Conservation (phyloP, 2,329 filamentous ascomycete genomes). For the Cyclaneusma minus region DNA sequence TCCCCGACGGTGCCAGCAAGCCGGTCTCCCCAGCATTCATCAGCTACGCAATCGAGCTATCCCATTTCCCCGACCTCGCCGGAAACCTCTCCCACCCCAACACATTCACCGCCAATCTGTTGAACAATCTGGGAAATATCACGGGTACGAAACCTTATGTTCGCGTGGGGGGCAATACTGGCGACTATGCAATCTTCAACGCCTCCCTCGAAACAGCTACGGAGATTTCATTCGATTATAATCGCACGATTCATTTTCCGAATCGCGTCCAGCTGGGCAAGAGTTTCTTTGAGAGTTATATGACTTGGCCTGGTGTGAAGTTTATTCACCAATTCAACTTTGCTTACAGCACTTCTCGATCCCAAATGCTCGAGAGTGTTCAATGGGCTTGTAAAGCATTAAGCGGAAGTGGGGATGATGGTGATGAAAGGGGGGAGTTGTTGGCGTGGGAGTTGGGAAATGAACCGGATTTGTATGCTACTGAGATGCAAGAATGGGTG, state of each 20-base stretch:
- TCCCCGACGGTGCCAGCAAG: constrained; percentile 7
- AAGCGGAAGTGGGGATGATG: too few relatives aligned
- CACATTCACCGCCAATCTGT: constrained; percentile 40
- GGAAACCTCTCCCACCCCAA: constrained; percentile 40
- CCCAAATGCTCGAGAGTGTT: constrained; percentile 37
- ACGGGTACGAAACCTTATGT: constrained; percentile 42
- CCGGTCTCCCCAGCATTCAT: constrained; percentile 27
- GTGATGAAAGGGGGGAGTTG: too few relatives aligned
- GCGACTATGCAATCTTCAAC: constrained; percentile 48
- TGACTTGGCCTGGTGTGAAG: constrained; percentile 36
- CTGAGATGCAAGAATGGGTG: constrained; percentile 32
- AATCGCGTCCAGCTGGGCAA: too few relatives aligned
- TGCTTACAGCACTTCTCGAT: constrained; percentile 33
- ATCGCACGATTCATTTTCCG: constrained; percentile 38
- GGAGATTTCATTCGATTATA: constrained; percentile 43
- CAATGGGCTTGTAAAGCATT: constrained; percentile 41
- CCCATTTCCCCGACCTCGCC: constrained; percentile 35
- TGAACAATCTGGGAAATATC: constrained; percentile 38
- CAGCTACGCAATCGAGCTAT: constrained; percentile 34
- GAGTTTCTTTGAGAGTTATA: constrained; percentile 46
- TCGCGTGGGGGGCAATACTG: constrained; percentile 50
- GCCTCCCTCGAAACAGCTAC: constrained; percentile 30
- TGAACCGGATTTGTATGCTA: constrained; percentile 44
- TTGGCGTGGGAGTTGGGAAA: constrained; percentile 49
- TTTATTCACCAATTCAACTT: constrained; percentile 49